Percentiles rank a stretch among this genome's conserved stretches.
These are phyloP conservation scores for Penicillium sp. DNA, from an alignment of 2,329 filamentous ascomycete species.

Conservation along the genomic window DNA sequence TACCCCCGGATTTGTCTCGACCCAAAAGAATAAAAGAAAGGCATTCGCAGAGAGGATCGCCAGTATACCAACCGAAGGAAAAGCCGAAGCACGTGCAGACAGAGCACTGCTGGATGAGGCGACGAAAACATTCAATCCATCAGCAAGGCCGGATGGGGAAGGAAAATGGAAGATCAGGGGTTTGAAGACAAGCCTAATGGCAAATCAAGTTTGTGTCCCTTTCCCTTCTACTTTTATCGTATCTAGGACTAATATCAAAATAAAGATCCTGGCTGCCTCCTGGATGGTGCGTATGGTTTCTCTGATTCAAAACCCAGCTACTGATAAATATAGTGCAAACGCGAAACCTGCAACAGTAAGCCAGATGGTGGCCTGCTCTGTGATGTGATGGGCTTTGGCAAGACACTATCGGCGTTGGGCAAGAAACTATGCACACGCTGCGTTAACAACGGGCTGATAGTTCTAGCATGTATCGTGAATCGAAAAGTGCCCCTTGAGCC, in stretches of 20 bases:
- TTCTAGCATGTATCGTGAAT: not conserved
- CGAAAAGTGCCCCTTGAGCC: not conserved
- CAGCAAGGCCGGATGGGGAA: not conserved
- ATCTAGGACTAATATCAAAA: not conserved
- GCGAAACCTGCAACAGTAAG: not conserved
- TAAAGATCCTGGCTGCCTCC: not conserved
- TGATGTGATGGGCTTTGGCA: conserved; percentile 1
- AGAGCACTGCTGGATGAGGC: not conserved
- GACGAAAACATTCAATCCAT: not conserved
- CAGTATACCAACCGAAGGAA: not conserved
- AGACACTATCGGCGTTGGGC: not conserved
- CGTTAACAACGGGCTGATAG: not conserved
- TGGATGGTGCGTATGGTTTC: not conserved
- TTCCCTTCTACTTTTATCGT: not conserved
- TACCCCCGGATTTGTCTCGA: not conserved
- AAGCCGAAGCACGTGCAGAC: not conserved
- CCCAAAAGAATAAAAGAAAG: not conserved
- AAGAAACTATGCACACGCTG: not conserved
- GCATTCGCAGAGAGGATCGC: not conserved
- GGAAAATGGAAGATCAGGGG: not conserved
- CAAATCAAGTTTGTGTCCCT: not conserved
- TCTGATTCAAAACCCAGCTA: not conserved
- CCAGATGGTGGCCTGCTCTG: not conserved
- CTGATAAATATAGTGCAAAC: not conserved
- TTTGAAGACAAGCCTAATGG: not conserved